Conservation (phyloP, 768 basidiomycete genomes). For the Lactarius akahatsu region DNA sequence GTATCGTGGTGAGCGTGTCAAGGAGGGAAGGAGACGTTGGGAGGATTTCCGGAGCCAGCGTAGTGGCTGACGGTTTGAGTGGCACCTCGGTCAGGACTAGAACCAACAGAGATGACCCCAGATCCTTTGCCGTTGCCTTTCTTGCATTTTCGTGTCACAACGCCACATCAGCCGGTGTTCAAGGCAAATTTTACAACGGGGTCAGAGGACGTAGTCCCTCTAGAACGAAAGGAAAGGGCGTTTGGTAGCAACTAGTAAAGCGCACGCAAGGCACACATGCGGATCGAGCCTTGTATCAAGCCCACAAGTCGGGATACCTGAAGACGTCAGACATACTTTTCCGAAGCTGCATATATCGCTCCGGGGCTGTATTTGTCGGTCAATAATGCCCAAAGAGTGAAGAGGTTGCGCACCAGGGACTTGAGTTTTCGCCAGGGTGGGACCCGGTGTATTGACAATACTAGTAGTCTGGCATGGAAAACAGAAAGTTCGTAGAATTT, state of each 20-base stretch:
- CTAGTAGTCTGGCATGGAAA: background rate
- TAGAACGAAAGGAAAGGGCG: conserved; percentile 8
- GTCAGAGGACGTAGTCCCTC: conserved; percentile 1
- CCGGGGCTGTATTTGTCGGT: background rate
- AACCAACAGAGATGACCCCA: conserved; percentile 22
- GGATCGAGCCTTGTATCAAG: background rate
- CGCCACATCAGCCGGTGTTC: conserved; percentile 23
- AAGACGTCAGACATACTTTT: background rate
- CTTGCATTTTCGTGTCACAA: conserved; percentile 15
- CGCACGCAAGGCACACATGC: conserved; percentile 7
- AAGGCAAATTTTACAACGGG: conserved; percentile 3
- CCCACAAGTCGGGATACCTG: background rate
- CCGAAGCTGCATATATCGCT: conserved; percentile 1
- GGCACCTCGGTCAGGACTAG: conserved; percentile 21
- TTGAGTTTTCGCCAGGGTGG: background rate
- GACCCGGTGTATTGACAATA: background rate
- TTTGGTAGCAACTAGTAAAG: conserved; percentile 6
- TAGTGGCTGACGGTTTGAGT: conserved; percentile 22
- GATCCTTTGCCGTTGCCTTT: conserved; percentile 22
- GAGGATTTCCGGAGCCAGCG: conserved; percentile 16
- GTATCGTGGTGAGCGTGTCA: conserved; percentile 3
- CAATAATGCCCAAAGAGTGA: background rate
- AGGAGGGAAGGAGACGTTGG: conserved; percentile 1
- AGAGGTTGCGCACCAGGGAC: background rate
- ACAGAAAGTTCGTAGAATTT: background rate